Conservation (phyloP, 1,284 basidiomycete species). For the Ganoderma lucidum region DNA sequence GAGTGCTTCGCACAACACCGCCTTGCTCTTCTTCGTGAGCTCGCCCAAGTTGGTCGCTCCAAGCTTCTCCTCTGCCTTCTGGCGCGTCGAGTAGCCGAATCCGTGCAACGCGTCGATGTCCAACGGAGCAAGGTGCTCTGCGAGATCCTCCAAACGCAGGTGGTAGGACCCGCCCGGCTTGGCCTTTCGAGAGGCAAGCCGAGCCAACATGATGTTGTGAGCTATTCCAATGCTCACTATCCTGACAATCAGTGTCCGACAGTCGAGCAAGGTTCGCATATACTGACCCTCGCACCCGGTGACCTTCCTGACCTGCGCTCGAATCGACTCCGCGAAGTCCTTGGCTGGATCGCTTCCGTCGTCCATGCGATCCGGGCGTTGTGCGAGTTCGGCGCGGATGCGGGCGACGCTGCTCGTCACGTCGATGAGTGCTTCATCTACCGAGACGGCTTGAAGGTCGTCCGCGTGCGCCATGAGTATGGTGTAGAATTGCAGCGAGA, state of each 20-base stretch:
- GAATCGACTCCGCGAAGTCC: constrained; percentile 83
- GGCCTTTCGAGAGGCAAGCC: constrained; percentile 89
- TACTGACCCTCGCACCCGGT: constrained; percentile 86
- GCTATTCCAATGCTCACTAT: constrained; percentile 92
- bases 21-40: constrained; percentile 67
- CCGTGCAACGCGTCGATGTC: constrained; percentile 90
- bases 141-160: constrained; percentile 63
- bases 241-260: background rate
- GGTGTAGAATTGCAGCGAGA: constrained; percentile 90
- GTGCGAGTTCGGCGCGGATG: constrained; percentile 43
- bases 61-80: constrained; percentile 82
- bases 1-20: constrained; percentile 72
- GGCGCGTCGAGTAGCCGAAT: constrained; percentile 79
- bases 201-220: constrained; percentile 91
- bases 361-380: constrained; percentile 8
- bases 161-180: constrained; percentile 92
- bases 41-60: constrained; percentile 78
- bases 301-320: constrained; percentile 74
- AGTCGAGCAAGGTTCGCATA: background rate
- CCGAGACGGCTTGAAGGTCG: constrained; percentile 93
- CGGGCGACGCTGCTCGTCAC: constrained; percentile 75
- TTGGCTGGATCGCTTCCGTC: constrained; percentile 62
- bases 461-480: constrained; percentile 91
- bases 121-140: constrained; percentile 74
- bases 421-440: constrained; percentile 96